Evolutionary conservation across 139 green algal species (phyloP), one percentile per base, ranked within the genome.

Genomic region (Mesotaenium endlicherianum): DNA sequence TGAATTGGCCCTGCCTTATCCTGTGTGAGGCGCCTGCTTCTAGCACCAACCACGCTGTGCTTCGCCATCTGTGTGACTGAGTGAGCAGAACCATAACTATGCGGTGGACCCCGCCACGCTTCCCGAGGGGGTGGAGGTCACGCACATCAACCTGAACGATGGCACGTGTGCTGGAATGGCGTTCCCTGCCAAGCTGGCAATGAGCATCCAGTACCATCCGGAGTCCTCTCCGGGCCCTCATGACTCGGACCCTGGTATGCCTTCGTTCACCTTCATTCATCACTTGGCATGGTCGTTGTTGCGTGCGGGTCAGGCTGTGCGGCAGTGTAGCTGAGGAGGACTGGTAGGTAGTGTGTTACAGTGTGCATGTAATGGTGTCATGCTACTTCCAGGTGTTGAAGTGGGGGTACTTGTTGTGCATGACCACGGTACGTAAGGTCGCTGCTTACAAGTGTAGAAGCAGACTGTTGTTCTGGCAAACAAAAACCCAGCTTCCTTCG

Each of bases 131-230:
- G 94, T 98, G 4, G 88, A 97, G 83, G 93, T 97, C 58, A 95
- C 91, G 39, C 96, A 99, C 89, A 91, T 99, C 87, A 99, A 99
- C 93, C 93, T 99, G 36, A 99, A 99, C 89, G 97, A 99, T 89
- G 96, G 96, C 55, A 99, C 96, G 8, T 99, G 96, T 86, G 96
- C 96, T 1, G 96, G 94, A 80, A 91, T 93, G 86, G 36, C 90
- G 4, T 88, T 40, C 64, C 69, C 83, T 3, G 90, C 89, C 0
- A 92, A 89, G 87, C 90, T 90, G 89, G 94, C 92, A 2, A 95
- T 99, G 92, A 97, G 92, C 77, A 98, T 99, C 86, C 97, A 99
- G 92, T 99, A 98, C 90, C 96, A 99, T 89, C 96, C 96, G 0
- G 96, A 99, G 92, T 94, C 96, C 8, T 96, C 93, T 1, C 95